Base-by-base conservation (phyloP, 495 filamentous ascomycete genomes). In the Aspergillus ostianus region DNA sequence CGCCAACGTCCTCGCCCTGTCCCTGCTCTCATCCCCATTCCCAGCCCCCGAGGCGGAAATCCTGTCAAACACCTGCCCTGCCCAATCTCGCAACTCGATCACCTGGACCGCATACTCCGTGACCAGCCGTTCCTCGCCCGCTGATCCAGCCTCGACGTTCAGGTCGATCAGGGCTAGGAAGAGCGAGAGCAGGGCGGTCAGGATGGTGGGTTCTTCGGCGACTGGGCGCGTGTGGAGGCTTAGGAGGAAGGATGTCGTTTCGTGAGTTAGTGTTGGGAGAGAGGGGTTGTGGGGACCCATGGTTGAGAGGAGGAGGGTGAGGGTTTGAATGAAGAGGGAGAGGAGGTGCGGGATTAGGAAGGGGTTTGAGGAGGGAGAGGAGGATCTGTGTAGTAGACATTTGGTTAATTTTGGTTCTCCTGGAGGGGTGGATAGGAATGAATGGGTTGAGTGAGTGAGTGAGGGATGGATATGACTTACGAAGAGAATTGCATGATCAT, bases 101-200 rank as follows among this genome's bases (percentile, higher is more conserved):
- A 70, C 75, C 62, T 72, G 69, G 56, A 51, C 65, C 46, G 72
- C 78, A 45, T 71, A 72, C 44, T 80, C 76, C 0, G 73, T 82
- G 50, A 92, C 89, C 68, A 93, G 89, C 41, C 85, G 82, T 59
- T 85, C 82, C 57, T 85, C 82, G 27, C 82, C 87, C 9, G 89
- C 68, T 7, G 81, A 80, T 50, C 79, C 75, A 59, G 76, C 77
- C 20, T 66, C 75, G 44, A 77, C 73, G 58, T 96, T 96, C n/a
- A 96, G 77, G 56, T 96, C 91, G 12, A 98, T 72, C 21, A 96
- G 58, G n/a, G 87, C 88, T 30, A 97, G 75, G 54, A 97, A 85
- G 3, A 84, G 83, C 53, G 94, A 90, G 13, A 98, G 74, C 47
- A 96, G 72, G 0, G 90, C 89, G 47, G 90, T 82, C 9, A 90